Conservation (phyloP, 441 rosid species). For the Kokia cookei region DNA sequence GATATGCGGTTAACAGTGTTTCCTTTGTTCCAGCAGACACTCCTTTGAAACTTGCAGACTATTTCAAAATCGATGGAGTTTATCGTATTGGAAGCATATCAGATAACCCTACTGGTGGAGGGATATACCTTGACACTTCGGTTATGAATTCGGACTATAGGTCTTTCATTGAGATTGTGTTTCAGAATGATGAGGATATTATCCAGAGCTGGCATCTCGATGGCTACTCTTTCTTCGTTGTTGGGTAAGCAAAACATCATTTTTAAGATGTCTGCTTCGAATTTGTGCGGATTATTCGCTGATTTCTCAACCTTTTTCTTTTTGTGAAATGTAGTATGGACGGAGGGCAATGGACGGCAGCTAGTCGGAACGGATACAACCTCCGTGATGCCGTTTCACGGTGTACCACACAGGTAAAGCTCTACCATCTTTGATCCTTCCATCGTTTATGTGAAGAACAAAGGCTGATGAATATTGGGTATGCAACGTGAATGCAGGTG, state of each 20-base stretch:
- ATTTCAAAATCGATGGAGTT: slow-evolving; percentile 70
- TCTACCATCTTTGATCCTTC: neutral
- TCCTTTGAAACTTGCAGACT: slow-evolving; percentile 85
- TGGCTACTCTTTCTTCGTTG: slow-evolving; percentile 86
- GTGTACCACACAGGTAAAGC: slow-evolving; percentile 65
- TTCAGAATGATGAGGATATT: slow-evolving; percentile 60
- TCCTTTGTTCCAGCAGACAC: slow-evolving; percentile 73
- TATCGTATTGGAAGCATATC: slow-evolving; percentile 62
- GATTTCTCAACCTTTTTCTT: neutral
- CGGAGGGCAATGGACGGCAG: slow-evolving; percentile 81
- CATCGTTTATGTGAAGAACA: neutral
- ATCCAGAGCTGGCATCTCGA: slow-evolving; percentile 82
- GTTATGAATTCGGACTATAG: slow-evolving; percentile 65
- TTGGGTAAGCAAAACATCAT: slow-evolving; percentile 53
- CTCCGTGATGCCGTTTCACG: slow-evolving; percentile 80
- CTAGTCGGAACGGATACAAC: slow-evolving; percentile 67
- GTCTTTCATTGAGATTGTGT: slow-evolving; percentile 68
- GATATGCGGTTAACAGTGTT: slow-evolving; percentile 20
- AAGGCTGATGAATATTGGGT: neutral
- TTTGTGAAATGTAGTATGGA: slow-evolving; percentile 61
- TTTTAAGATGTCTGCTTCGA: neutral
- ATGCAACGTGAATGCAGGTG: slow-evolving; percentile 42
- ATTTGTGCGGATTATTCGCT: neutral
- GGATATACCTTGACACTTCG: slow-evolving; percentile 67
- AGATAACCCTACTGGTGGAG: slow-evolving; percentile 60